phyloP scores from a whole-genome alignment of 192 early-diverging fungal species.

The Helicostylum pulchrum region DNA sequence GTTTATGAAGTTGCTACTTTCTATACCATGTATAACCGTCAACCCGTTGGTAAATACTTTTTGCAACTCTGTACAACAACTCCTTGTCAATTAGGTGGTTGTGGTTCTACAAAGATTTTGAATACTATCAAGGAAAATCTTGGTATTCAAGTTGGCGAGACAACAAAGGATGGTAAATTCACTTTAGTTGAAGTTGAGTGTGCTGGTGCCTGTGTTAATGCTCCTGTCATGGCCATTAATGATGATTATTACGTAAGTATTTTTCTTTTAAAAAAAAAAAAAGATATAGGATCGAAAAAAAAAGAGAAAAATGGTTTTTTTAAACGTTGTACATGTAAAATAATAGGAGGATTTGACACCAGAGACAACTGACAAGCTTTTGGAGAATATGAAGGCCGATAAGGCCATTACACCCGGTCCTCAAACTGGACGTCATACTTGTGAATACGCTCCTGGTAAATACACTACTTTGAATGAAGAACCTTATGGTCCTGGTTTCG shows the following conservation, averaged over 20 bases:
- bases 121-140: slow-evolving; percentile 84
- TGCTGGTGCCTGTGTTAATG: slow-evolving; percentile 97
- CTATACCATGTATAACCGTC: slow-evolving; percentile 99
- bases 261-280: neutral
- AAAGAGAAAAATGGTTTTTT: neutral
- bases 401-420: slow-evolving; percentile 78
- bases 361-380: slow-evolving; percentile 81
- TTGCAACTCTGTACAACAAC: slow-evolving; percentile 98
- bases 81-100: slow-evolving; percentile 95
- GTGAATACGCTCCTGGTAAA: slow-evolving; percentile 74
- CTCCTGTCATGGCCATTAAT: slow-evolving; percentile 95
- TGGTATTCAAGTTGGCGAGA: slow-evolving; percentile 92
- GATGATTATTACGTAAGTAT: slow-evolving; percentile 94
- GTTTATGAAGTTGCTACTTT: slow-evolving; percentile 99
- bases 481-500: slow-evolving; percentile 91
- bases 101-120: slow-evolving; percentile 88
- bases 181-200: slow-evolving; percentile 99
- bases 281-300: neutral
- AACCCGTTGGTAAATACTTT: slow-evolving; percentile 99
- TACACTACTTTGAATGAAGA: slow-evolving; percentile 82
- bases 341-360: slow-evolving; percentile 92
- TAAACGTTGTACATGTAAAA: neutral
- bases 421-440: slow-evolving; percentile 78
- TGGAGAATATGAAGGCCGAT: slow-evolving; percentile 85
- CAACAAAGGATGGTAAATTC: slow-evolving; percentile 89